Conservation (phyloP, 768 basidiomycete genomes). For the Leccinum imitatum region DNA sequence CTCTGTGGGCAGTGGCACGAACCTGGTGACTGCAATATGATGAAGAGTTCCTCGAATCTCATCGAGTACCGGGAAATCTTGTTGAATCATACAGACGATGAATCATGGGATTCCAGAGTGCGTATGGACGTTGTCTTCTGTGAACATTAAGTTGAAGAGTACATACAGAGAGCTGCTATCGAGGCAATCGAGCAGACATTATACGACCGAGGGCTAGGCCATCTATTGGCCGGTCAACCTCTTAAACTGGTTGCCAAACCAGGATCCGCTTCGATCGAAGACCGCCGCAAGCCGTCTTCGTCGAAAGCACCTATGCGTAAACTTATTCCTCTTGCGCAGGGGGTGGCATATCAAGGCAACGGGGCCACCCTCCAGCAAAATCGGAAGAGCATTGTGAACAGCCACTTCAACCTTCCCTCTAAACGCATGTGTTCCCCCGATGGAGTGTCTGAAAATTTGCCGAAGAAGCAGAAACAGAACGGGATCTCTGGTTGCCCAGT, state of each 20-base stretch:
- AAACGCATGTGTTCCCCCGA: conserved; percentile 40
- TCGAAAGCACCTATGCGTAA: conserved; percentile 1
- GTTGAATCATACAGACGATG: conserved; percentile 60
- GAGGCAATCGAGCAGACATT: conserved; percentile 68
- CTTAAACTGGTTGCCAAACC: conserved; percentile 49
- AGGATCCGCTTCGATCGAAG: conserved; percentile 7
- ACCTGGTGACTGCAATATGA: conserved; percentile 59
- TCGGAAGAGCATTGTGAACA: not conserved
- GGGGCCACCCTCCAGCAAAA: not conserved
- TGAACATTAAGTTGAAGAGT: conserved; percentile 5
- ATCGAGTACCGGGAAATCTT: conserved; percentile 70
- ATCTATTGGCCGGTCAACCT: conserved; percentile 64
- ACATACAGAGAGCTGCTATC: conserved; percentile 59
- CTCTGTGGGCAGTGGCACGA: conserved; percentile 60
- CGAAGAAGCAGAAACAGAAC: conserved; percentile 41
- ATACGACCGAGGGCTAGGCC: conserved; percentile 50
- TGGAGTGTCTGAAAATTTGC: conserved; percentile 20
- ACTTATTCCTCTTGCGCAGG: not conserved
- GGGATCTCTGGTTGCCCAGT: conserved; percentile 40
- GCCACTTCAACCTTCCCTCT: conserved; percentile 12
- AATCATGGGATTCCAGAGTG: conserved; percentile 66
- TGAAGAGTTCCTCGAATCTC: conserved; percentile 60
- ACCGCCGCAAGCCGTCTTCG: not conserved
- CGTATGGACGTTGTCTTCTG: conserved; percentile 20
- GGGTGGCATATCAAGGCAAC: not conserved